phyloP scores from a whole-genome alignment of 179 eudicot genomes.

The Vitellaria paradoxa region DNA sequence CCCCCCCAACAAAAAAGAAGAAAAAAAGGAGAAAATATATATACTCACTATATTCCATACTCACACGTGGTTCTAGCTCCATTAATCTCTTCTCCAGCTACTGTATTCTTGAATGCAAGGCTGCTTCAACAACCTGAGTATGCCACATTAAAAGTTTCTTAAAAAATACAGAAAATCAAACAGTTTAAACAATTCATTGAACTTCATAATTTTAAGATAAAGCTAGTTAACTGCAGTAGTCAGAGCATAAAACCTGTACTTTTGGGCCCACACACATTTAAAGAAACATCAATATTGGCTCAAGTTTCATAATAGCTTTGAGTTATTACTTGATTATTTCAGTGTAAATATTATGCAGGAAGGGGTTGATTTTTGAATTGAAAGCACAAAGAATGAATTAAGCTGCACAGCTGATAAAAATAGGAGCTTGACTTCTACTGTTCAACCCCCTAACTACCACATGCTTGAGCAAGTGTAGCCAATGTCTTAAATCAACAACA shows the following conservation, averaged over 20 bases:
- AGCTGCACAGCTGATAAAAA: not conserved
- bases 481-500: no score
- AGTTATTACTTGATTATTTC: not conserved
- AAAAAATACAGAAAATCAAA: no score
- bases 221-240: not conserved
- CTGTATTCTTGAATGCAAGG: constrained; percentile 84
- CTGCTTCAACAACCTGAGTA: constrained; percentile 95
- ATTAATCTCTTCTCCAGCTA: constrained; percentile 74
- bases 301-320: not conserved
- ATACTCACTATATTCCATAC: constrained; percentile 74
- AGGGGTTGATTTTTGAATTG: not conserved
- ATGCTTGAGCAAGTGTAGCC: no score
- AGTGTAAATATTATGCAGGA: not conserved
- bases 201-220: not conserved
- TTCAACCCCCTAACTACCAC: no score
- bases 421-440: no score
- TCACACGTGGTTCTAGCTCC: constrained; percentile 99
- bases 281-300: not conserved
- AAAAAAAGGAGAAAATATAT: constrained; percentile 16
- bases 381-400: not conserved
- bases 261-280: not conserved
- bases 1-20: not conserved
- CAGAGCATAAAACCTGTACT: not conserved
- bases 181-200: no score
- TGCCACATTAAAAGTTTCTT: not conserved